Base-by-base conservation (phyloP, 345 rosid genomes). In the Pugionium dolabratum region DNA sequence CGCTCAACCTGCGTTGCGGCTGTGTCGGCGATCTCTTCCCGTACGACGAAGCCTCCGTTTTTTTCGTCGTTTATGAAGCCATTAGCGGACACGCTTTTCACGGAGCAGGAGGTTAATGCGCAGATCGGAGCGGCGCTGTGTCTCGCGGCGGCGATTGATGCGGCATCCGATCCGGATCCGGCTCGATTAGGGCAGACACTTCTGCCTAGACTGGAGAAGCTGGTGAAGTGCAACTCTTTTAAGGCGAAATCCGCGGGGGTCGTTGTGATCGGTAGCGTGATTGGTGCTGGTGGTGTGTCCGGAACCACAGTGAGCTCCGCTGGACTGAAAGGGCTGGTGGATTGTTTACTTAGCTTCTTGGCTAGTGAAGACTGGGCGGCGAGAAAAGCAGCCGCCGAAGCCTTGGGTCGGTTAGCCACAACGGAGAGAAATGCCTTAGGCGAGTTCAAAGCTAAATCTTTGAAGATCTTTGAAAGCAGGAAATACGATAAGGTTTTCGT, bases 311-410 rank as follows among this genome's bases (percentile, higher is more conserved):
- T 64, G 40, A 82, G 57, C 49, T 61, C 73, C 66, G 81, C 73
- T 4, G 84, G 81, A 30, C 71, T 94, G 78, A 83, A 76, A 39
- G 83, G 79, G 35, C 54, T 94, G 62, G 82, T 88, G n/a, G 83
- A 78, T 62, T 86, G 87, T 46, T 76, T 94, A 64, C 59, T 82
- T 41, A 81, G 87, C 7, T 85, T 84, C 64, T 79, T 94, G 81
- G 77, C 80, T 41, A 74, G 85, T 27, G 84, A 78, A 60, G 97
- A 90, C 64, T 94, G 99, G 96, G 90, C 97, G 8, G 82, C 86
- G 36, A 90, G 98, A 74, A 93, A 90, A 76, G 96, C 88, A 0
- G 91, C 96, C 3, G 90, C 90, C 5, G 97, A 88, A 76, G 95
- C 87, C 6, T 83, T 94, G 58, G 71, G 81, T 70, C 81, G 63